Evolutionary conservation across 768 basidiomycete genomes (phyloP).

Genomic region (Phlegmacium glaucopus): DNA sequence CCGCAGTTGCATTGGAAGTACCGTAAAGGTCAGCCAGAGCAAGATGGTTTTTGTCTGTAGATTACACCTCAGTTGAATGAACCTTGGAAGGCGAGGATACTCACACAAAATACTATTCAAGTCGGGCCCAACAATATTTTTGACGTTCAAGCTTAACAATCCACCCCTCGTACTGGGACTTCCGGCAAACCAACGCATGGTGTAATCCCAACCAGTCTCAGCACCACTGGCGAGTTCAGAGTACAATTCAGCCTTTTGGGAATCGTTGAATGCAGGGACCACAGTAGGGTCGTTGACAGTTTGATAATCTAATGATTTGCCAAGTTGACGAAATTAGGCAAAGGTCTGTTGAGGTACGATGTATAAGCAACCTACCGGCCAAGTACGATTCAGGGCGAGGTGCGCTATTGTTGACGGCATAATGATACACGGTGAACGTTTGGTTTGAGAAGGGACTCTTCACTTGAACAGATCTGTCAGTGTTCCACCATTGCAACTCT

Average conservation of each 20-base stretch:
- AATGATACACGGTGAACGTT: slow-evolving; percentile 66
- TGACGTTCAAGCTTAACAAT: slow-evolving; percentile 69
- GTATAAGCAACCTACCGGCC: slow-evolving; percentile 38
- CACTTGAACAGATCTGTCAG: slow-evolving; percentile 66
- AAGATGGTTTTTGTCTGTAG: slow-evolving; percentile 60
- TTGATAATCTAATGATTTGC: slow-evolving; percentile 56
- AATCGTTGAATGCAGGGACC: slow-evolving; percentile 53
- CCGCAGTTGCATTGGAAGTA: slow-evolving; percentile 38
- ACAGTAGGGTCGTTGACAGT: slow-evolving; percentile 69
- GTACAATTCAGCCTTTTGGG: slow-evolving; percentile 64
- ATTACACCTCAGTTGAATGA: background rate
- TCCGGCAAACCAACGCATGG: slow-evolving; percentile 45
- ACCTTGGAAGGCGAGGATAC: slow-evolving; percentile 21
- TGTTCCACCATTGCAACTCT: slow-evolving; percentile 83
- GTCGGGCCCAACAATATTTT: slow-evolving; percentile 67
- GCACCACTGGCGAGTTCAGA: slow-evolving; percentile 87
- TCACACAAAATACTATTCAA: slow-evolving; percentile 84
- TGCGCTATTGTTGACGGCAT: slow-evolving; percentile 77
- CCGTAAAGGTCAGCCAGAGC: slow-evolving; percentile 62
- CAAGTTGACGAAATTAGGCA: slow-evolving; percentile 3
- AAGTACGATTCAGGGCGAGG: slow-evolving; percentile 87
- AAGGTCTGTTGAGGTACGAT: background rate
- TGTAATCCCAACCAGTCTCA: slow-evolving; percentile 72
- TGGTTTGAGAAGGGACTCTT: slow-evolving; percentile 67
- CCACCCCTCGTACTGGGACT: slow-evolving; percentile 43